A percentile compares a stretch with the other conserved stretches of the same genome.
These are phyloP conservation scores for Prunella vulgaris DNA, from an alignment of 257 asterid species.

Conservation along the genomic window DNA sequence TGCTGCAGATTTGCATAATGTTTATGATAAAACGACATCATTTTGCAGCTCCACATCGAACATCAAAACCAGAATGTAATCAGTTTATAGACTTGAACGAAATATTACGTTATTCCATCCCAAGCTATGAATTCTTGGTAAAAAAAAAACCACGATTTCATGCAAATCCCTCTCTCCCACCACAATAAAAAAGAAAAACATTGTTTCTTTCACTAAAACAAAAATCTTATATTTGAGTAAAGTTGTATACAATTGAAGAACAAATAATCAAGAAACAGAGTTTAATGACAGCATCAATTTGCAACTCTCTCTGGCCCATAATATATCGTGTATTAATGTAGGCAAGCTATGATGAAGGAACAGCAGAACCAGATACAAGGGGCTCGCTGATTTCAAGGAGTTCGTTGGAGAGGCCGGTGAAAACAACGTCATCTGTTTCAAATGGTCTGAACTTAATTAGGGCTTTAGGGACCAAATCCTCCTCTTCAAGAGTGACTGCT, in stretches of 20 bases:
- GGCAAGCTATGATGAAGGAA: conserved; percentile 23
- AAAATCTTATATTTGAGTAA: neutral
- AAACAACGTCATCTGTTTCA: conserved; percentile 64
- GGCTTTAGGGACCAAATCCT: conserved; percentile 92
- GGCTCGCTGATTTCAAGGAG: conserved; percentile 77
- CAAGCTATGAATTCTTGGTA: neutral
- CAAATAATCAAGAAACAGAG: neutral
- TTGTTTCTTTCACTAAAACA: neutral
- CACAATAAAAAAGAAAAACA: neutral
- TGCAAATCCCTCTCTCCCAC: too few relatives aligned
- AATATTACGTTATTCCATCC: neutral
- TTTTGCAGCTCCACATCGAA: neutral
- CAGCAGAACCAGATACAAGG: conserved; percentile 50
- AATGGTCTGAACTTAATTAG: conserved; percentile 74
- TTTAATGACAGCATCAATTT: neutral
- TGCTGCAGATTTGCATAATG: neutral
- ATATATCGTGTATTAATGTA: neutral
- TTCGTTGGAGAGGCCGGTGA: conserved; percentile 74
- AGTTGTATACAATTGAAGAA: neutral
- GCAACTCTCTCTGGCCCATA: neutral
- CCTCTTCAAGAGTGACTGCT: conserved; percentile 61
- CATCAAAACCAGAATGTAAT: neutral
- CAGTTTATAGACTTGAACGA: neutral
- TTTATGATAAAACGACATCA: neutral
- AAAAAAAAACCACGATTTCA: neutral